Conservation (phyloP, 2,329 filamentous ascomycete species). For the Penicillium sp. region DNA sequence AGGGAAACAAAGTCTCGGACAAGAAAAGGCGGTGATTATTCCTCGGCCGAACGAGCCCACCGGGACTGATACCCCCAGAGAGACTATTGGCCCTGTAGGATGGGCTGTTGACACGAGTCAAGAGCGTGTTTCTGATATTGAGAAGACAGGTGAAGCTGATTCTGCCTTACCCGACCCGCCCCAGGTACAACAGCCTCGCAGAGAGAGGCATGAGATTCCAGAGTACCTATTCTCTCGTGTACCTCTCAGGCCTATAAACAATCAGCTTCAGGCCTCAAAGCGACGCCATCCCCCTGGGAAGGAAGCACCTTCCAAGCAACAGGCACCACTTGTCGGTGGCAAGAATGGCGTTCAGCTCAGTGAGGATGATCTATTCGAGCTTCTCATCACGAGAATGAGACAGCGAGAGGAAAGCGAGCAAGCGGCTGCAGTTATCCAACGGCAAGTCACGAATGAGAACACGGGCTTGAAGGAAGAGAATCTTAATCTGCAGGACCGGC, state of each 20-base stretch:
- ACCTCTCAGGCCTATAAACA: background rate
- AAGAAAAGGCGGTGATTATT: background rate
- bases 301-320: background rate
- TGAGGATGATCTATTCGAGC: conserved; percentile 38
- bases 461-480: conserved; percentile 29
- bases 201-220: background rate
- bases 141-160: background rate
- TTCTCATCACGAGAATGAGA: conserved; percentile 35
- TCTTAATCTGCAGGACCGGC: conserved; percentile 23
- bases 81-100: background rate
- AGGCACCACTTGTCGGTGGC: background rate
- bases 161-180: background rate
- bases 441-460: conserved; percentile 30
- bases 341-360: conserved; percentile 17
- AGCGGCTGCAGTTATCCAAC: conserved; percentile 18
- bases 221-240: background rate
- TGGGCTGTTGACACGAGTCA: background rate
- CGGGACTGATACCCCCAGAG: background rate
- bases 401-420: conserved; percentile 36
- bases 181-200: background rate
- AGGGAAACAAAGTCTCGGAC: background rate
- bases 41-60: background rate
- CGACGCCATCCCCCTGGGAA: conserved; percentile 4
- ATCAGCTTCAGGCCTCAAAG: conserved; percentile 18
- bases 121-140: background rate